Base-by-base conservation (phyloP, 1,139 yeast species). In the Pichia sp. region DNA sequence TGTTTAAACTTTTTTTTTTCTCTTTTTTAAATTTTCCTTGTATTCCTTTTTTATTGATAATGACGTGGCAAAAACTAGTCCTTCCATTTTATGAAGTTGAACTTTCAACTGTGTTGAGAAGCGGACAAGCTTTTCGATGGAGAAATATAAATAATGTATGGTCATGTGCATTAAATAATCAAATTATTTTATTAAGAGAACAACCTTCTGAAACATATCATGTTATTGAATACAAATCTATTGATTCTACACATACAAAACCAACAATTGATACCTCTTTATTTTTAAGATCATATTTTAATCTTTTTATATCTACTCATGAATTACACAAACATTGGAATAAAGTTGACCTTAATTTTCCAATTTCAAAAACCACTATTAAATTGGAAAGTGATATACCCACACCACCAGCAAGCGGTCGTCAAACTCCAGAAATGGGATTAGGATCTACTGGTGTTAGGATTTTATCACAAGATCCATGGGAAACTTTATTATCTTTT, bases 401-500 rank as follows among this genome's bases (percentile, higher is more conserved):
- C 16, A 36, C 43, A 14, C 43, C 43, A 20, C 41, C 36, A 5
- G 29, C n/a, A 14, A 41, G 39, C 37, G 39, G 14, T 6, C 32
- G 40, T n/a, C 28, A 30, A 3, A 28, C 42, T 10, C 44, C 47
- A 61, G 63, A 21, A 76, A 11, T n/a, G 8, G 19, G 11, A 5
- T 14, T 20, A 6, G 5, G 11, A 3, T n/a, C 78, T 43, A 66
- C 68, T 4, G 98, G 98, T 0, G 80, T 89, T 22, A 66, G 97
- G 30, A 85, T 88, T 45, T 70, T 89, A 24, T 70, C 89, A 38
- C 97, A 91, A 60, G 96, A 89, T 50, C 98, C 98, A 0, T 91
- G 97, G 97, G 98, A 93, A 55, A 87, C 93, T 33, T 66, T 87
- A 35, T 65, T 91, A 18, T 83, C 93, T 3, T 91, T 91, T 52